Evolutionary conservation across 169 alveolate species (phyloP), one percentile per base, ranked within the genome.

Genomic region (Perkinsus chesapeaki): DNA sequence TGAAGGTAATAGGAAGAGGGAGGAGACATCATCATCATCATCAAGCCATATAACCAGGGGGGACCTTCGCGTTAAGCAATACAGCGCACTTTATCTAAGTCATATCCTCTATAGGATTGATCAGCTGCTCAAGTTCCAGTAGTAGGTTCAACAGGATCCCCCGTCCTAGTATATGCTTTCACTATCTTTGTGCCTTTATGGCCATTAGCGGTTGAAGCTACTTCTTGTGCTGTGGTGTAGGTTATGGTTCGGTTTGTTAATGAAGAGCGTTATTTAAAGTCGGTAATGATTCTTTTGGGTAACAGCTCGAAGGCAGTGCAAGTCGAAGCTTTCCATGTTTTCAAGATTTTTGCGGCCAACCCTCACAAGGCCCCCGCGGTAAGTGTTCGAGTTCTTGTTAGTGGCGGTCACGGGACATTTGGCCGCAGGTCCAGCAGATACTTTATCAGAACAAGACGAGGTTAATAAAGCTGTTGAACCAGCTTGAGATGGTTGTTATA

Each of bases 291-390:
- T 20, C 82, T 60, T 27, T 34, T 60, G 12, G 82, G 82, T 3
- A 16, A 60, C 23, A 60, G 82, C 82, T 60, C 82, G 12, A 60
- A 60, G 23, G 82, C 82, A 5, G 82, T 60, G 1, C 82, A 60
- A 60, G 82, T 92, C 19, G 95, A 94, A 39, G 92, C 95, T 31
- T 94, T 94, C 92, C 95, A 94, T 39, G 91, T 94, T 7, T 94
- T 94, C 93, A 94, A 94, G 39, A 91, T 94, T 23, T 94, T 94
- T 92, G 92, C 93, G 72, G 95, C 95, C 39, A 94, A 94, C 73
- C 95, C 95, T 12, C 92, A 94, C 27, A 94, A 94, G 93, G 82
- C 95, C 12, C 39, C 39, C 0, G 73, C 72, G 39, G 93, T 94
- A 23, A 34, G 82, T 16, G 12, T 3, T 27, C 82, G 82, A 23